Evolutionary conservation across 768 basidiomycete species (phyloP), one percentile per base, ranked within the genome.

Genomic region (Cyclocybe aegerita): DNA sequence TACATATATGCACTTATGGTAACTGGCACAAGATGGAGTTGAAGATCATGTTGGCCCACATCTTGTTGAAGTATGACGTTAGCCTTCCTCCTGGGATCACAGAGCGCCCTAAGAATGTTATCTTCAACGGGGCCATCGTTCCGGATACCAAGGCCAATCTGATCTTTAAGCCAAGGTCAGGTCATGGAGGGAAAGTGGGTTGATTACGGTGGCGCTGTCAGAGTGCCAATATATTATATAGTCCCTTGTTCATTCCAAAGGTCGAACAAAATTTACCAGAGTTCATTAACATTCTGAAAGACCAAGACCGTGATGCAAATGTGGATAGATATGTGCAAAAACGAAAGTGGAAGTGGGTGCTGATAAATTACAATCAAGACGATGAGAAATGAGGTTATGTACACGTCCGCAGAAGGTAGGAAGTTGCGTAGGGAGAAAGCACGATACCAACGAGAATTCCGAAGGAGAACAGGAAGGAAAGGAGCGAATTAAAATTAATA

Each of bases 11-110:
- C 16, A 57, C n/a, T 43, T 6, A 38, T 23, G 35, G 14, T 40
- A 34, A 43, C 14, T 33, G 41, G 35, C 43, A 32, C 35, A 40
- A 73, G 72, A 69, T 65, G 62, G 66, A 67, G 50, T 53, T 72
- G 46, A 72, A 70, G 48, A 61, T 70, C 42, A 72, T 72, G 64
- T 54, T 70, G 12, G 67, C 68, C 23, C 65, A 69, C 41, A 61
- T 73, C 23, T 57, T 72, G 8, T 61, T 69, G 39, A 60, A 65
- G n/a, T 70, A 67, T 48, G 65, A 71, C 39, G 55, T 72, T 43
- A 55, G 49, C 9, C 61, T 62, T 37, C 64, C 65, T 7, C 53
- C 59, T 49, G 60, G 62, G 11, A 47, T 65, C 31, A 56, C 43
- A 11, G 34, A 55, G 30, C 60, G 69, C 17, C 68, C 70, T 8